phyloP scores from a whole-genome alignment of 306 rosid genomes.

The Astragalus membranaceus region DNA sequence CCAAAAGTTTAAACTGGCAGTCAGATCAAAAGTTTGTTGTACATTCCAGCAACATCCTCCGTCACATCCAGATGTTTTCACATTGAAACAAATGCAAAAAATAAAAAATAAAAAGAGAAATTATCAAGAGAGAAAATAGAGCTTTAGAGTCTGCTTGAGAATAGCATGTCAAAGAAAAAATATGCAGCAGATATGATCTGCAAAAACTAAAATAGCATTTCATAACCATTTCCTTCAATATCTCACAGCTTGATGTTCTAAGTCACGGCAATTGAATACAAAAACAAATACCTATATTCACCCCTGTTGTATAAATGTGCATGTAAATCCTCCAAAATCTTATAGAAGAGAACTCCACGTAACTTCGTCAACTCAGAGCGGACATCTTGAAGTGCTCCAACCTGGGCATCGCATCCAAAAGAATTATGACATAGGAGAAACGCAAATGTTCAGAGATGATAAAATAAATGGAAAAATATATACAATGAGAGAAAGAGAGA shows the following conservation, averaged over 20 bases:
- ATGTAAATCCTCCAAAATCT: conserved; percentile 91
- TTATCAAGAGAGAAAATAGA: conserved; percentile 4
- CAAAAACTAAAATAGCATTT: conserved; percentile 4
- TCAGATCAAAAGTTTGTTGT: conserved; percentile 1
- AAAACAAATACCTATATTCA: conserved; percentile 70
- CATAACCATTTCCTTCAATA: neutral
- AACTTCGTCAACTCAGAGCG: conserved; percentile 90
- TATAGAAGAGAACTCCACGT: conserved; percentile 82
- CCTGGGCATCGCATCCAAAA: conserved; percentile 45
- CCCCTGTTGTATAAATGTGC: conserved; percentile 95
- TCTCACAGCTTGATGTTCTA: neutral
- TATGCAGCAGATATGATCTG: neutral
- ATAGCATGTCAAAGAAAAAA: conserved; percentile 19
- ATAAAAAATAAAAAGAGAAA: neutral
- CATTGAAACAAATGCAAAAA: neutral
- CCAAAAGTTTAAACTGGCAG: neutral
- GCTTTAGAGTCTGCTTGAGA: conserved; percentile 15
- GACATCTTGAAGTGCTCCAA: conserved; percentile 99
- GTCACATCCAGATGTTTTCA: conserved; percentile 7
- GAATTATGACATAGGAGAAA: conserved; percentile 13
- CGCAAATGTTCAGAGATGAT: neutral
- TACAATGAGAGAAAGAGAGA: neutral
- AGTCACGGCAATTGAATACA: neutral
- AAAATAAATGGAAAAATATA: neutral
- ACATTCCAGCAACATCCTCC: neutral